Base-by-base conservation (phyloP, 2,329 filamentous ascomycete species). In the Claviceps pazoutovae region DNA sequence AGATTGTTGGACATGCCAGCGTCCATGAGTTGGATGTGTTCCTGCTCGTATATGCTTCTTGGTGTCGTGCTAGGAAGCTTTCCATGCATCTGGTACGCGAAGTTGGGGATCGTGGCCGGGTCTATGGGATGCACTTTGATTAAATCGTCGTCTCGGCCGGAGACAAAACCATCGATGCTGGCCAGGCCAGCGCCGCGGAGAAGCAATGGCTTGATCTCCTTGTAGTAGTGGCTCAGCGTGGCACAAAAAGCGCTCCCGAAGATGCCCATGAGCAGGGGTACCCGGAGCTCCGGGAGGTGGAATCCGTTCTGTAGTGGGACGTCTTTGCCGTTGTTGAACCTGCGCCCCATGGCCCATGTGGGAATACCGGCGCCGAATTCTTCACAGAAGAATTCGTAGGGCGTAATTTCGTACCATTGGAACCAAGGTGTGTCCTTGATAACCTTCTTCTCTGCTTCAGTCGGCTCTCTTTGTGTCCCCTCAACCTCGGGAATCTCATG, bases 1-100 rank as follows among this genome's bases (percentile, higher is more conserved):
- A 98, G 74, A 62, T 98, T 98, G 65, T 98, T 97, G 57, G 87
- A 94, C 93, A 98, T 98, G 49, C 93, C 93, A 1, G 93, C 90
- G 66, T 98, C 93, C 90, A 96, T 97, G 16, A 91, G 75, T 57
- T 87, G 83, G 17, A 91, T 74, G 64, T 95, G 84, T 45, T 83
- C 74, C 14, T 75, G 76, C 17, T 79, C 73, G 60, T 86, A 82
- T 41, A 95, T 79, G 53, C 80, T 88, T 36, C 83, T 79, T 0
- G 93, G 89, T n/a, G 84, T 85, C 0, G 87, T 86, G 1, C 78
- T 68, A 0, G 88, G 85, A 6, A 98, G 73, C 55, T 79, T 75
- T 13, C 79, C 82, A 59, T 85, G 76, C 82, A 98, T 86, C 8
- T 86, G 86, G 54, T 88, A 81, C 0, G 83, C 83, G 62, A 85